Evolutionary conservation across 768 basidiomycete species (phyloP).

Genomic region (Lactarius quietus): DNA sequence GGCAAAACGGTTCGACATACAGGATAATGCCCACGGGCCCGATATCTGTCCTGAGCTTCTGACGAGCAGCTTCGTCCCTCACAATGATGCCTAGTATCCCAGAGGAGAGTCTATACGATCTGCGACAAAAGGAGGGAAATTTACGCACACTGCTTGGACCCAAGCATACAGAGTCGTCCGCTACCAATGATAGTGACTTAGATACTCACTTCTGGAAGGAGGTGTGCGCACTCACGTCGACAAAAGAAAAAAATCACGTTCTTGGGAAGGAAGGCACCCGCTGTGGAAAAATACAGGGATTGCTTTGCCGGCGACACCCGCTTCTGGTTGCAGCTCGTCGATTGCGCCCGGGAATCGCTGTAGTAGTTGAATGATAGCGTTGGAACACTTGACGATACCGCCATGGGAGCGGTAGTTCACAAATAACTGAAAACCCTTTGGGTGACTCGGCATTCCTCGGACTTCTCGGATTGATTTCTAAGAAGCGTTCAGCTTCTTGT

Average conservation of each 20-base stretch:
- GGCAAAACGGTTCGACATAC: constrained; percentile 35
- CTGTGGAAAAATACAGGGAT: constrained; percentile 57
- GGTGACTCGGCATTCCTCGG: constrained; percentile 28
- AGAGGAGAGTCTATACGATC: background rate
- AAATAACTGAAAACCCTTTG: constrained; percentile 51
- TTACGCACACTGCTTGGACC: constrained; percentile 58
- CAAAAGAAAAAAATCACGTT: constrained; percentile 8
- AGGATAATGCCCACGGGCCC: constrained; percentile 58
- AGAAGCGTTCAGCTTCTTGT: background rate
- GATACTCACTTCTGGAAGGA: background rate
- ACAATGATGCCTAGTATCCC: constrained; percentile 57
- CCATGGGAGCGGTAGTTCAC: constrained; percentile 69
- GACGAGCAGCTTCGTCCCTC: constrained; percentile 51
- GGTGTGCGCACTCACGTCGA: background rate
- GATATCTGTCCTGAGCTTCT: constrained; percentile 47
- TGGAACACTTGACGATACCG: constrained; percentile 69
- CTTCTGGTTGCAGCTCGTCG: constrained; percentile 53
- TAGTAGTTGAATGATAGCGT: constrained; percentile 60
- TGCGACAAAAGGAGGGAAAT: background rate
- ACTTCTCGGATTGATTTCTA: constrained; percentile 11
- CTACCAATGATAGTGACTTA: constrained; percentile 29
- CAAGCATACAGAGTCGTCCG: constrained; percentile 51
- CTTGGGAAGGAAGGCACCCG: constrained; percentile 34
- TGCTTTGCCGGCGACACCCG: constrained; percentile 49
- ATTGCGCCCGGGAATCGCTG: constrained; percentile 55